Evolutionary conservation across 371 early-diverging fungal species (phyloP).

Genomic region (Mucor lusitanicus): DNA sequence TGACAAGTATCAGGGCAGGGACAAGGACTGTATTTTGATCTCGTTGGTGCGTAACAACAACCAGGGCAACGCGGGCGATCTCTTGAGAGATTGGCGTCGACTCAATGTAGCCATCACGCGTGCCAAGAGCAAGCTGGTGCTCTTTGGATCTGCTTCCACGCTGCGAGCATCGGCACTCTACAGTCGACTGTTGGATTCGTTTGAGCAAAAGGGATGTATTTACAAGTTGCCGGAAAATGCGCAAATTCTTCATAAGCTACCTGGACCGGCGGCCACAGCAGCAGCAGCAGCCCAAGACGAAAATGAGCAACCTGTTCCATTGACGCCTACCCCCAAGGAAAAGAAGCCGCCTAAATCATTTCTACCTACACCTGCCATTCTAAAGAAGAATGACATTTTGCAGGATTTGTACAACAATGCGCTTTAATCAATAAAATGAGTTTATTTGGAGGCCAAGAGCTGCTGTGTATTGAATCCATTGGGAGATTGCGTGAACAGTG

Average conservation of each 20-base stretch:
- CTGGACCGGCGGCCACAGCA: not conserved
- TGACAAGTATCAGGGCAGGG: slow-evolving; percentile 94
- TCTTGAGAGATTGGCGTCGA: slow-evolving; percentile 91
- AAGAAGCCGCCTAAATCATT: slow-evolving; percentile 13
- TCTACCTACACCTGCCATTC: slow-evolving; percentile 12
- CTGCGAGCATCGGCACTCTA: slow-evolving; percentile 61
- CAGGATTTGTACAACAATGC: slow-evolving; percentile 24
- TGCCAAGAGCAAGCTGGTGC: slow-evolving; percentile 87
- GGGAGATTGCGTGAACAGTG: no score
- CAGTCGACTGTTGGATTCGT: slow-evolving; percentile 48
- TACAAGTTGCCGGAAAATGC: not conserved
- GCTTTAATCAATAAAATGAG: not conserved
- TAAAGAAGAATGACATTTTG: slow-evolving; percentile 29
- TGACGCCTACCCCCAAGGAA: not conserved
- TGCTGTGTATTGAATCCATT: no score
- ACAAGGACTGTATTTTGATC: slow-evolving; percentile 85
- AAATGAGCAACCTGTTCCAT: not conserved
- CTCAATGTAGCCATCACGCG: slow-evolving; percentile 98
- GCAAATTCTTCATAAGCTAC: not conserved
- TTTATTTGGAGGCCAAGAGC: no score
- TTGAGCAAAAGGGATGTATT: slow-evolving; percentile 52
- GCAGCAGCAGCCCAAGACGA: not conserved
- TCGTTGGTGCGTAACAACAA: slow-evolving; percentile 89
- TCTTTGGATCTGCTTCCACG: slow-evolving; percentile 83
- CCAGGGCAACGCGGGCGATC: slow-evolving; percentile 77